A percentile compares a stretch with the other conserved stretches of the same genome.
These are phyloP conservation scores for Meyerozyma athensensis DNA, from an alignment of 1,139 yeast species.

Conservation along the genomic window DNA sequence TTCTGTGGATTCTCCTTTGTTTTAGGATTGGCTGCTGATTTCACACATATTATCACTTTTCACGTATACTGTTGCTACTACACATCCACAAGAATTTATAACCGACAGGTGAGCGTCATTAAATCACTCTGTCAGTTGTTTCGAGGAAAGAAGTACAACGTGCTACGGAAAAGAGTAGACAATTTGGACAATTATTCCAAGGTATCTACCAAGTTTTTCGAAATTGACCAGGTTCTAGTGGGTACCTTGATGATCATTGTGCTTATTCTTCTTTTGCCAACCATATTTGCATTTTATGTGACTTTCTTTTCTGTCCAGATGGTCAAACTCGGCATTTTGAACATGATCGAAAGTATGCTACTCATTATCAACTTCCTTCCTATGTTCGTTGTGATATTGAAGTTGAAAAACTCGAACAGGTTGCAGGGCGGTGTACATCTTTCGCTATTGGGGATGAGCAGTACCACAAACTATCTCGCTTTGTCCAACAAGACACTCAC, in stretches of 20 bases:
- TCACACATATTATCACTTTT: slow-evolving; percentile 55
- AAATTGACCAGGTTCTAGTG: slow-evolving; percentile 77
- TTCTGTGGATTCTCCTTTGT: slow-evolving; percentile 61
- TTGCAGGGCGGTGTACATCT: slow-evolving; percentile 84
- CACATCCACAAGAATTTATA: slow-evolving; percentile 73
- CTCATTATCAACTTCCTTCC: slow-evolving; percentile 81
- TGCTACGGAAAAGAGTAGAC: slow-evolving; percentile 80
- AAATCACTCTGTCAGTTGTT: slow-evolving; percentile 78
- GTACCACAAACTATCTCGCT: slow-evolving; percentile 22
- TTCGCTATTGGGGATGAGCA: slow-evolving; percentile 18
- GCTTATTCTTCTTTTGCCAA: slow-evolving; percentile 73
- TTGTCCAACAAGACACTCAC: slow-evolving; percentile 39
- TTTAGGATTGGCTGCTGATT: slow-evolving; percentile 62
- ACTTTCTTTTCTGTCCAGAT: slow-evolving; percentile 64
- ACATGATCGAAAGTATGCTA: slow-evolving; percentile 55
- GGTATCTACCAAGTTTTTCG: slow-evolving; percentile 48
- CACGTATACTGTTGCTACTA: slow-evolving; percentile 76
- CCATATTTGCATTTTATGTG: slow-evolving; percentile 78
- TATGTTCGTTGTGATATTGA: slow-evolving; percentile 69
- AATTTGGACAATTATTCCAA: slow-evolving; percentile 44
- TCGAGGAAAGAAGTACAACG: slow-evolving; percentile 84
- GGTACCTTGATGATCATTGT: slow-evolving; percentile 88
- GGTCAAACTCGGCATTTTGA: slow-evolving; percentile 43
- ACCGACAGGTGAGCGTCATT: slow-evolving; percentile 66
- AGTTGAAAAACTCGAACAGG: slow-evolving; percentile 76